phyloP scores from a whole-genome alignment of 129 eudicot species.

The Helianthus tuberosus region DNA sequence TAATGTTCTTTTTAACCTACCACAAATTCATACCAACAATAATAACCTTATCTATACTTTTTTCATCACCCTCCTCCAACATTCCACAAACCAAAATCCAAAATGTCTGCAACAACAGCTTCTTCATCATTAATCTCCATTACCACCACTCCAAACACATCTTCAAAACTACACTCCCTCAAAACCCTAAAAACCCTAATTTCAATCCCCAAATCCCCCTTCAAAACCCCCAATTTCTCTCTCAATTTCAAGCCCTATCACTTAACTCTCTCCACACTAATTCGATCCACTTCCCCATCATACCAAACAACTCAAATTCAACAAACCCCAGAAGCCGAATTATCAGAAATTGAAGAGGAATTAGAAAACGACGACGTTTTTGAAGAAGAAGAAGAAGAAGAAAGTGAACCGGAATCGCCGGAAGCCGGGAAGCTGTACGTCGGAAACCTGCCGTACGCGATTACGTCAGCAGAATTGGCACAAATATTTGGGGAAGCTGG shows the following conservation, averaged over 20 bases:
- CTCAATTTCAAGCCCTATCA: conserved; percentile 37
- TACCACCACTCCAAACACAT: conserved; percentile 32
- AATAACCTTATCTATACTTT: conserved; percentile 15
- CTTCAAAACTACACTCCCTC: conserved; percentile 33
- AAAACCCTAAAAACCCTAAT: conserved; percentile 25
- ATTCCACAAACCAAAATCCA: neutral
- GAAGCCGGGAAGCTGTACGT: conserved; percentile 76
- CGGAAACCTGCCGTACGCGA: conserved; percentile 87
- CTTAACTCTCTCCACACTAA: conserved; percentile 14
- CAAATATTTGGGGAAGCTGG: conserved; percentile 85
- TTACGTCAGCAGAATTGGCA: conserved; percentile 71
- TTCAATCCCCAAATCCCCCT: conserved; percentile 31
- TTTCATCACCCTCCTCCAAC: conserved; percentile 2
- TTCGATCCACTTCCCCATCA: conserved; percentile 33
- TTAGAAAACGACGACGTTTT: conserved; percentile 19
- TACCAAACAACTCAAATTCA: conserved; percentile 32
- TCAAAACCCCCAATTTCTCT: conserved; percentile 41
- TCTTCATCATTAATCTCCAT: conserved; percentile 39
- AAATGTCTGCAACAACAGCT: conserved; percentile 39
- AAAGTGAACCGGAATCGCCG: conserved; percentile 34
- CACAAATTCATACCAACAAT: neutral
- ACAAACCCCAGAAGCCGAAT: conserved; percentile 29
- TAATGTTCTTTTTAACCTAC: neutral
- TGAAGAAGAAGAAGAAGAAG: conserved; percentile 33
- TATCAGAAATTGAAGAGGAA: conserved; percentile 28